Evolutionary conservation across 2,329 filamentous ascomycete genomes (phyloP).

Genomic region (Paraphaeosphaeria minitans): DNA sequence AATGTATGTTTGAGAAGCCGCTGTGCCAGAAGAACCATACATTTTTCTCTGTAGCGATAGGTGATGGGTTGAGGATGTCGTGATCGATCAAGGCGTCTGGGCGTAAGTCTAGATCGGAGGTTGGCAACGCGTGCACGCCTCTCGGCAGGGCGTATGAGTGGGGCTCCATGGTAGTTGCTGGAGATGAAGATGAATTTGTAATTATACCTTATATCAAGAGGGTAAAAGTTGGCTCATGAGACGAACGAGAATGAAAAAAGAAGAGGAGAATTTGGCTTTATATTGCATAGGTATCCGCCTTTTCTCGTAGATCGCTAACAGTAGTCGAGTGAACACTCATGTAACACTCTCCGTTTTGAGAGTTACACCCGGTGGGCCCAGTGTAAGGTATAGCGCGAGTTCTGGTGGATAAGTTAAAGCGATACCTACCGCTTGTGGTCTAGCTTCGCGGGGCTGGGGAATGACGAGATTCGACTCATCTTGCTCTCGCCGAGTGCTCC

Average conservation of each 20-base stretch:
- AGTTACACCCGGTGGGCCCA: neutral
- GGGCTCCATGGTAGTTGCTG: neutral
- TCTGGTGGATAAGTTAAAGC: neutral
- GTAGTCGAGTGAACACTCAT: neutral
- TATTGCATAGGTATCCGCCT: neutral
- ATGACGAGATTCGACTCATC: neutral
- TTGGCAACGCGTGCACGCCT: neutral
- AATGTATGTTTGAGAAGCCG: constrained; percentile 56
- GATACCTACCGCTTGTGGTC: neutral
- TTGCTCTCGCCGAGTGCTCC: neutral
- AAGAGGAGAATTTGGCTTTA: neutral
- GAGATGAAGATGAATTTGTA: neutral
- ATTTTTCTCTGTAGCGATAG: constrained; percentile 56
- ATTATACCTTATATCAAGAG: neutral
- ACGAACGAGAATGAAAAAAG: neutral
- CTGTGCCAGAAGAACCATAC: constrained; percentile 65
- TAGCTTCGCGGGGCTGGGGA: neutral
- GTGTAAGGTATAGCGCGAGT: neutral
- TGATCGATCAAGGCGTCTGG: neutral
- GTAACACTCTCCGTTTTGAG: neutral
- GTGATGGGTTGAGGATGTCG: constrained; percentile 29
- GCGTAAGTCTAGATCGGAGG: neutral
- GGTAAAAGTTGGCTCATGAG: neutral
- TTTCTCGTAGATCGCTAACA: too few relatives aligned
- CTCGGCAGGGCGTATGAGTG: neutral